Evolutionary conservation across 495 filamentous ascomycete species (phyloP), one percentile per base, ranked within the genome.

Genomic region (Pseudoneurospora amorphoporcata): DNA sequence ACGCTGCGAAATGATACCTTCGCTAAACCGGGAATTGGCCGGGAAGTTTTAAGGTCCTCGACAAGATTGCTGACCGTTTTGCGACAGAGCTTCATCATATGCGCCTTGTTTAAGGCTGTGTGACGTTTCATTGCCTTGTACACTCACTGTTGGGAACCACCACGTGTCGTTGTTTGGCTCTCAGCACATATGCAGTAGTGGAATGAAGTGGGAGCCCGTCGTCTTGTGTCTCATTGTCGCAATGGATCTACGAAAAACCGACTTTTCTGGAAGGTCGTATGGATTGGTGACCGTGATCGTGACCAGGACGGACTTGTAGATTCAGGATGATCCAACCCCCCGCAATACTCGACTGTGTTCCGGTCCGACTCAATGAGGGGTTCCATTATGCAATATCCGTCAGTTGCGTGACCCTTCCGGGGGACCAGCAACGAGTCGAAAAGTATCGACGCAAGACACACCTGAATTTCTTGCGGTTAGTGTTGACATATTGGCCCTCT

Each of bases 131-230:
- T 65, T 65, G 53, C 53, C 53, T 65, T 58, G 39, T 43, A 39
- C 39, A 19, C 12, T n/a, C 40, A 23, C 35, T 37, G 14, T 40
- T 41, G 41, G 23, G 42, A 45, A 41, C 17, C 42, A 72, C 72
- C 72, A 71, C 69, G 69, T 74, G 43, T 69, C 32, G 68, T 23
- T 69, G 37, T 61, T 69, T 41, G 53, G 53, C 53, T 35, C 29
- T 65, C 53, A 37, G 7, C 29, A 65, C 23, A 61, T 65, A 65
- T 65, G 32, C 29, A 32, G 29, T 6, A 65, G 14, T 32, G 29
- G 53, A 35, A 32, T 32, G 3, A 65, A 65, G 53, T 8, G 29
- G 53, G 53, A 65, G 14, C 29, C 53, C 53, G 53, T 65, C 29
- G 14, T 32, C 14, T 14, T 65, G 12, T 65, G 53, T 37, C 53